These are phyloP conservation scores for Papiliotrema fonsecae DNA, from an alignment of 1,284 basidiomycete genomes.

Conservation along the genomic window DNA sequence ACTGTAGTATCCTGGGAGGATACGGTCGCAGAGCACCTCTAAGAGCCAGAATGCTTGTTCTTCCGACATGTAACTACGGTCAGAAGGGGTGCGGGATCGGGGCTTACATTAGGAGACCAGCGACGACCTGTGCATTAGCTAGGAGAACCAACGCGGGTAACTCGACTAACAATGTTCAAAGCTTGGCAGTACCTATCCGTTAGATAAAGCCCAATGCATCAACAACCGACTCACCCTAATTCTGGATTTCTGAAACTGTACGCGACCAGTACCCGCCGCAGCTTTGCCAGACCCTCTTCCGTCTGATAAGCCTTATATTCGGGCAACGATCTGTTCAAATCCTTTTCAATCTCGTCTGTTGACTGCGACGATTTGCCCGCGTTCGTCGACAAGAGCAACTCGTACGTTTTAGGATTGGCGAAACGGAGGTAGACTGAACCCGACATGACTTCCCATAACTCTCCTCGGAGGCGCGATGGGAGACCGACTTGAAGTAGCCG, in stretches of 20 bases:
- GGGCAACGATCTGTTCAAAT: conserved; percentile 87
- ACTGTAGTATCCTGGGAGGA: conserved; percentile 95
- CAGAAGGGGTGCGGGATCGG: conserved; percentile 15
- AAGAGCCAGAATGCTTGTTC: conserved; percentile 98
- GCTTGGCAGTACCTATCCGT: conserved; percentile 57
- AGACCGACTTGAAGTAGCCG: conserved; percentile 95
- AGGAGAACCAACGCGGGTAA: not conserved
- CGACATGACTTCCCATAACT: conserved; percentile 97
- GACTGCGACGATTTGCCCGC: conserved; percentile 76
- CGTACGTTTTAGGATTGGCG: conserved; percentile 78
- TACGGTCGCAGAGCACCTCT: conserved; percentile 88
- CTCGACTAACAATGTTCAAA: conserved; percentile 72
- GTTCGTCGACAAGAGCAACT: conserved; percentile 72
- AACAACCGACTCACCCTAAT: conserved; percentile 71
- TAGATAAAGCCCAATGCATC: not conserved
- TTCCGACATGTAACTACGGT: conserved; percentile 87
- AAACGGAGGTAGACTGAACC: conserved; percentile 91
- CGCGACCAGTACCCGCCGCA: conserved; percentile 88
- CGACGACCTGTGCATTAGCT: conserved; percentile 24
- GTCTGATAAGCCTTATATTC: conserved; percentile 93
- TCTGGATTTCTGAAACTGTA: conserved; percentile 98
- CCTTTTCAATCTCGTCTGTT: conserved; percentile 99
- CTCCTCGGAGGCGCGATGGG: conserved; percentile 89
- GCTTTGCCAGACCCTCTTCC: conserved; percentile 73
- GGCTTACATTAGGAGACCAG: conserved; percentile 35